Conservation (phyloP, 2,329 filamentous ascomycete genomes). For the Nigrospora oryzae region DNA sequence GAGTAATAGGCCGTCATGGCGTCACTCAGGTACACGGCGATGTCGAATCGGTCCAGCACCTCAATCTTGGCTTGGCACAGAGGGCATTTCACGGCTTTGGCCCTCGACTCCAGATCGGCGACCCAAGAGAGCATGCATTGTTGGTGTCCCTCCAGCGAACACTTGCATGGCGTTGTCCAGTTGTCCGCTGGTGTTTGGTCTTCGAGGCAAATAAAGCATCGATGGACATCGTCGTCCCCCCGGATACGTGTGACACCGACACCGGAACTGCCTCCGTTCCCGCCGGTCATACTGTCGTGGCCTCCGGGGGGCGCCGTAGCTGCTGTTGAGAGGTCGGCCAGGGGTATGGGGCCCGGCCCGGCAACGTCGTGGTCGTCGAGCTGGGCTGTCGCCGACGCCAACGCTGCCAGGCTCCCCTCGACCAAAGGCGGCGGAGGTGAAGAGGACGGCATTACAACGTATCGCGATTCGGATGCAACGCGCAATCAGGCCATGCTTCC, state of each 20-base stretch:
- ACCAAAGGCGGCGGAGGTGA: too few species aligned
- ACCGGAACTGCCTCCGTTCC: too few species aligned
- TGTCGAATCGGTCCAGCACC: slow-evolving; percentile 66
- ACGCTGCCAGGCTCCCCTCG: background rate
- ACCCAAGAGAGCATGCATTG: slow-evolving; percentile 83
- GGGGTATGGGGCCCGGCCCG: background rate
- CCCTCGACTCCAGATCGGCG: slow-evolving; percentile 68
- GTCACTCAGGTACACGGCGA: slow-evolving; percentile 60
- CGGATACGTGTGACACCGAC: too few species aligned
- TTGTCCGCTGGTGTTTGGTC: slow-evolving; percentile 42
- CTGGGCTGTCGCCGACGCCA: background rate
- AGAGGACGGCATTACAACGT: background rate
- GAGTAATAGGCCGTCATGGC: slow-evolving; percentile 46
- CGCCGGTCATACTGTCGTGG: too few species aligned
- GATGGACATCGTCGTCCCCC: slow-evolving; percentile 23
- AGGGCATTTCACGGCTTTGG: slow-evolving; percentile 69
- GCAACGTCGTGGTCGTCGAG: background rate
- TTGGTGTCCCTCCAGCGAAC: slow-evolving; percentile 85
- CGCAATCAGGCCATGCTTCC: background rate
- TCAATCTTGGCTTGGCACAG: slow-evolving; percentile 80
- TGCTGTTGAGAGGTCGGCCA: background rate
- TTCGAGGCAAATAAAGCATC: slow-evolving; percentile 57
- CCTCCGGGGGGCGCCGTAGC: slow-evolving; percentile 6
- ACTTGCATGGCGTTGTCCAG: slow-evolving; percentile 88
- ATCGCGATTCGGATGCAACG: background rate